A percentile compares a stretch with the other conserved stretches of the same genome.
Conservation (phyloP, 768 basidiomycete species). For the Boletus pseudopeckii region DNA sequence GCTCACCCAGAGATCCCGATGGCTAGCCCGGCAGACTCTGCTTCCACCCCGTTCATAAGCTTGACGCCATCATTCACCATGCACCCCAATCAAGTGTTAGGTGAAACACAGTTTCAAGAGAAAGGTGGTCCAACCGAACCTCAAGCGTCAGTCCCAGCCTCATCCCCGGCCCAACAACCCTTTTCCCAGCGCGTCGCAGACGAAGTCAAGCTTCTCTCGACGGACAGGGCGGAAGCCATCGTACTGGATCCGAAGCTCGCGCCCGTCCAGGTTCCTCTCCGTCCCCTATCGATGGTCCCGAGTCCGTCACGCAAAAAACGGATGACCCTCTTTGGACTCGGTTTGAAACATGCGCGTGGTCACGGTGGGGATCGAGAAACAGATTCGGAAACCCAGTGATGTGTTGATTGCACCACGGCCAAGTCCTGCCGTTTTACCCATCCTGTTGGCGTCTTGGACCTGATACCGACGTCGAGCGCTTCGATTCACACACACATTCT, state of each 20-base stretch:
- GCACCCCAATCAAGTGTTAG: neutral
- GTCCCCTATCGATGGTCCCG: slow-evolving; percentile 25
- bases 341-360: slow-evolving; percentile 6
- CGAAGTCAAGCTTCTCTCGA: slow-evolving; percentile 21
- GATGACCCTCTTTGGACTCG: slow-evolving; percentile 21
- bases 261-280: slow-evolving; percentile 31
- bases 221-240: slow-evolving; percentile 27
- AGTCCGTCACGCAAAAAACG: slow-evolving; percentile 16
- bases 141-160: neutral
- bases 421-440: neutral
- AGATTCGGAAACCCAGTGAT: slow-evolving; percentile 5
- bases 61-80: slow-evolving; percentile 15
- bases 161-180: neutral
- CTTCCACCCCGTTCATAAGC: slow-evolving; percentile 13
- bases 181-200: slow-evolving; percentile 11
- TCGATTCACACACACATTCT: neutral
- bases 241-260: slow-evolving; percentile 31
- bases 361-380: neutral
- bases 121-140: neutral
- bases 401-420: neutral
- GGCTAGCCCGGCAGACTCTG: slow-evolving; percentile 10
- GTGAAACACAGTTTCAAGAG: neutral
- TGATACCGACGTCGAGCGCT: neutral
- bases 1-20: slow-evolving; percentile 1
- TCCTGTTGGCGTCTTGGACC: neutral